A percentile compares a stretch with the other conserved stretches of the same genome.
These are phyloP conservation scores for Fagopyrum tataricum DNA, from an alignment of 148 eudicot species.

Conservation along the genomic window DNA sequence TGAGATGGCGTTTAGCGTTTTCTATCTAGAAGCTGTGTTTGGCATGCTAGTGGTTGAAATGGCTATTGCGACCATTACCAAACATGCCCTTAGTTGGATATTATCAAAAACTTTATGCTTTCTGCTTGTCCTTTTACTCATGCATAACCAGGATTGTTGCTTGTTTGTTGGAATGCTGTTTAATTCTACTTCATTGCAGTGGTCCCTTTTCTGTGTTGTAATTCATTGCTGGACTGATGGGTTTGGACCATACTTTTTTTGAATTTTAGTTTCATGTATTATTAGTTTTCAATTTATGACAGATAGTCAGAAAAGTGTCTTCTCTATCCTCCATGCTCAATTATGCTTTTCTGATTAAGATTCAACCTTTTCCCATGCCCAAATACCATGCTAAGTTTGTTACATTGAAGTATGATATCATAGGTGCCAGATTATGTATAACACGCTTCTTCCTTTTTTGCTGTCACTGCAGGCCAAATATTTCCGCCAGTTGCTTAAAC, in stretches of 20 bases:
- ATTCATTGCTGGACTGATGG: not conserved
- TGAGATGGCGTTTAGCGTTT: too few relatives aligned
- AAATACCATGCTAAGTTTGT: not conserved
- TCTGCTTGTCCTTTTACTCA: not conserved
- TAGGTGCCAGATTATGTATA: not conserved
- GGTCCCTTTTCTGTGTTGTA: not conserved
- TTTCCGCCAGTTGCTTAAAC: slow-evolving; percentile 82
- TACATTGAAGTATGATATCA: not conserved
- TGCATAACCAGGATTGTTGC: slow-evolving; percentile 1
- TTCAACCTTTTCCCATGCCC: not conserved
- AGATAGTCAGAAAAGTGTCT: not conserved
- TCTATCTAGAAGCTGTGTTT: too few relatives aligned
- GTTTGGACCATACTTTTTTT: not conserved
- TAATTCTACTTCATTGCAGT: not conserved
- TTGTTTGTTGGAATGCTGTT: slow-evolving; percentile 3
- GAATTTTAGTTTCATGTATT: not conserved
- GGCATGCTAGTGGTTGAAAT: too few relatives aligned
- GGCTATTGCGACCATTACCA: too few relatives aligned
- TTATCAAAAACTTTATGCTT: not conserved
- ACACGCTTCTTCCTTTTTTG: not conserved
- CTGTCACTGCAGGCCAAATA: slow-evolving; percentile 57
- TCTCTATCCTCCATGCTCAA: slow-evolving; percentile 3
- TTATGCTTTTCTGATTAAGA: not conserved
- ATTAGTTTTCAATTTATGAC: slow-evolving; percentile 1
- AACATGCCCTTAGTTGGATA: too few relatives aligned